phyloP scores from a whole-genome alignment of 2,329 filamentous ascomycete species.

The Xylariales sp. region DNA sequence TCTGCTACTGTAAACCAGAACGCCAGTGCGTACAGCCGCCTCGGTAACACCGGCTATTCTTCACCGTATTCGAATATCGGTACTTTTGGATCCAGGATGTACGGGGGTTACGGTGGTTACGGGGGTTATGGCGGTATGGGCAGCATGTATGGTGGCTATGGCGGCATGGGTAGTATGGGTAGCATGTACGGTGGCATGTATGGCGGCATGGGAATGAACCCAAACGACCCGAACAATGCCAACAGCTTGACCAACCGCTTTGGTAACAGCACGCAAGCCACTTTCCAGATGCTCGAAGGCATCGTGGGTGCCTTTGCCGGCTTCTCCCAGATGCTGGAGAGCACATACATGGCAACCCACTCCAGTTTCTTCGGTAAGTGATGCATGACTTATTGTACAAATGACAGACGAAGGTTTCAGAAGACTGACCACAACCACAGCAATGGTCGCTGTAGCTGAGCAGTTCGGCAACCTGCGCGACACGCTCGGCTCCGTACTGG shows the following conservation, averaged over 20 bases:
- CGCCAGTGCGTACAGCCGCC: conserved; percentile 71
- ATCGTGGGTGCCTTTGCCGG: conserved; percentile 95
- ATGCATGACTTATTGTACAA: neutral
- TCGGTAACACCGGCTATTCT: conserved; percentile 50
- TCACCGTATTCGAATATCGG: conserved; percentile 45
- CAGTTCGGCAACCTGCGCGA: conserved; percentile 92
- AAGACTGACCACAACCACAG: conserved; percentile 39
- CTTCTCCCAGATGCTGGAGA: conserved; percentile 98
- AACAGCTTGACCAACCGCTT: conserved; percentile 95
- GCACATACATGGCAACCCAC: conserved; percentile 99
- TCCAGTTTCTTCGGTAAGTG: conserved; percentile 92
- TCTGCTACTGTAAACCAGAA: conserved; percentile 81
- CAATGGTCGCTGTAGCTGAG: conserved; percentile 97
- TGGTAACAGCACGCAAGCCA: conserved; percentile 90
- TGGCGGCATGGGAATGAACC: conserved; percentile 40
- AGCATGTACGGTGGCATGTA: conserved; percentile 25
- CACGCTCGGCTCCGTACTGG: conserved; percentile 87
- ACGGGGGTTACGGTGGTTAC: conserved; percentile 40
- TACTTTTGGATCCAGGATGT: conserved; percentile 21
- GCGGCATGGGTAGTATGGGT: conserved; percentile 31
- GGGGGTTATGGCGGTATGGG: conserved; percentile 40
- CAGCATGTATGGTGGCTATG: conserved; percentile 33
- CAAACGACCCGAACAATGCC: conserved; percentile 72
- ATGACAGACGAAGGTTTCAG: neutral
- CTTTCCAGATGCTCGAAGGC: conserved; percentile 97